Evolutionary conservation across 768 basidiomycete genomes (phyloP), one percentile per base, ranked within the genome.

Genomic region (Porpolomopsis calyptriformis): DNA sequence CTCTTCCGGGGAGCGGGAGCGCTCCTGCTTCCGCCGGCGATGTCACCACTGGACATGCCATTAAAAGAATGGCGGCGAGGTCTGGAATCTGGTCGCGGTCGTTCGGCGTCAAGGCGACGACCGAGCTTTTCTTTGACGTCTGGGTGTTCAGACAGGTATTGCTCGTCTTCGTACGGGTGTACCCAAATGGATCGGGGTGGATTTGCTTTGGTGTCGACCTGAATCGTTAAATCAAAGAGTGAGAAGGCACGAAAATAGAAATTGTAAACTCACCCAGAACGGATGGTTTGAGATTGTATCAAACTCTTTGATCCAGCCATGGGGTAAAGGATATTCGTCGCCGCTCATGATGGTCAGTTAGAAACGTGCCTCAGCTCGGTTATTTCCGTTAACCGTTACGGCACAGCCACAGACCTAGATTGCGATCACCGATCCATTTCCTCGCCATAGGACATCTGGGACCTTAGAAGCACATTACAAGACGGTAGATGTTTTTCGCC

Each of bases 161-260:
- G 67, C 38, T 78, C 74, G 56, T 85, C 82, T 46, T 85, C 79
- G 48, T 75, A 75, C 1, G 85, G 83, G 55, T 87, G 82, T 1
- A 69, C 68, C 85, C 83, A 87, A 53, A 77, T 84, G 0, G 76
- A 69, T 0, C 83, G 73, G 1, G 80, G 76, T 6, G 85, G 83
- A 6, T 59, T 65, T 1, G 76, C 73, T 47, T 62, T 66, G 0
- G 81, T 84, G 49, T 86, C 80, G 14, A 84, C 77, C 78, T 82
- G 39, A 41, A 35, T 31, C 11, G 23, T 22, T 34, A 18, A 49
- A 41, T 14, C 9, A 14, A n/a, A n/a, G n/a, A n/a, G n/a, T 44
- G 6, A 46, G 34, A 24, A 36, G 38, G 10, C 11, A 34, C 23
- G 18, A 45, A 20, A 22, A 29, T 43, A 26, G 19, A n/a, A 39